Conservation (phyloP, 352 stramenopile species). For the Phytophthora macrochlamydospora region DNA sequence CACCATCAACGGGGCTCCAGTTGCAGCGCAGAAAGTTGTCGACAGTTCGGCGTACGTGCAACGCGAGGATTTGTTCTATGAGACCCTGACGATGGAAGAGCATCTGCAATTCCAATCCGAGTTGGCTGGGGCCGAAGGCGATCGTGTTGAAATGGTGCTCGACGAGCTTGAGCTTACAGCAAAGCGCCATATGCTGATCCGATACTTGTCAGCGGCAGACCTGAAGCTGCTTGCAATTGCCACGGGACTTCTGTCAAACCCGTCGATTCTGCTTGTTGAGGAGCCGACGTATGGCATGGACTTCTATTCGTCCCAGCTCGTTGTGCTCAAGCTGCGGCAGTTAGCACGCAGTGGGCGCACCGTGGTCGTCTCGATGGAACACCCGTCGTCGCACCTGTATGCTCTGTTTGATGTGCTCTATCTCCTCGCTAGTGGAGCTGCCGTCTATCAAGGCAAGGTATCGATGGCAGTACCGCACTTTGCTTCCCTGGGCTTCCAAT, state of each 20-base stretch:
- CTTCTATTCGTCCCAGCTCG: slow-evolving; percentile 56
- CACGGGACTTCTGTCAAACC: slow-evolving; percentile 80
- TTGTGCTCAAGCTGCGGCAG: slow-evolving; percentile 61
- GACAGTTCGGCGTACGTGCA: slow-evolving; percentile 21
- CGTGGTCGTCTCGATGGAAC: slow-evolving; percentile 89
- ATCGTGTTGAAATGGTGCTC: slow-evolving; percentile 34
- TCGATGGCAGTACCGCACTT: slow-evolving; percentile 63
- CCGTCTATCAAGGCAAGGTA: slow-evolving; percentile 65
- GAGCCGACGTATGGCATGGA: slow-evolving; percentile 79
- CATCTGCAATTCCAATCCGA: slow-evolving; percentile 37
- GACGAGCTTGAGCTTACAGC: slow-evolving; percentile 32
- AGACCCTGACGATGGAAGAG: slow-evolving; percentile 43
- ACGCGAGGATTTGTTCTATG: slow-evolving; percentile 35
- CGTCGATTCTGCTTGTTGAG: slow-evolving; percentile 85
- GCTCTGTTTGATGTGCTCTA: slow-evolving; percentile 65
- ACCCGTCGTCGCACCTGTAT: slow-evolving; percentile 75
- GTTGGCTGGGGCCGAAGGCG: neutral
- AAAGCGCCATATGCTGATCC: slow-evolving; percentile 36
- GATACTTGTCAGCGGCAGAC: slow-evolving; percentile 41
- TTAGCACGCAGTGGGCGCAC: slow-evolving; percentile 85
- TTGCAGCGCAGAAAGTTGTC: slow-evolving; percentile 7
- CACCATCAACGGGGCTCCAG: slow-evolving; percentile 29
- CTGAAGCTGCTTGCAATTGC: slow-evolving; percentile 85
- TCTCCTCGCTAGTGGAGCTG: slow-evolving; percentile 51
- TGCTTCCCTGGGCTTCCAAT: slow-evolving; percentile 49